A percentile compares a stretch with the other conserved stretches of the same genome.
Conservation (phyloP, 345 rosid genomes). For the Boechera divaricarpa region DNA sequence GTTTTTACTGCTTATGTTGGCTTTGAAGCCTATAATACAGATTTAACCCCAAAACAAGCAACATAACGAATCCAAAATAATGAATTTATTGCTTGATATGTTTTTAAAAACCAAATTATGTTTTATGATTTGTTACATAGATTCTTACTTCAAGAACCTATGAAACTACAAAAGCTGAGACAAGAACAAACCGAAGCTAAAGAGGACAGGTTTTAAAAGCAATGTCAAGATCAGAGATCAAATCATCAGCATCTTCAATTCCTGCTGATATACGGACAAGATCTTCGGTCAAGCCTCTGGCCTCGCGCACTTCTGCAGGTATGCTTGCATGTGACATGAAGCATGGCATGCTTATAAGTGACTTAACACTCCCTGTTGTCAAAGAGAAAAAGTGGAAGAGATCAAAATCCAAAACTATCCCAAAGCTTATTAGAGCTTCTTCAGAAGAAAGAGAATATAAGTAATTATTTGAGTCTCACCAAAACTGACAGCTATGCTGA, state of each 20-base stretch:
- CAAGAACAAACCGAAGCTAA: constrained; percentile 16
- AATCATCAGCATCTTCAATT: constrained; percentile 89
- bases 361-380: constrained; percentile 86
- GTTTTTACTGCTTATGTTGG: not conserved
- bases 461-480: constrained; percentile 56
- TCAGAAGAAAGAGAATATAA: not conserved
- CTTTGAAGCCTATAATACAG: constrained; percentile 4
- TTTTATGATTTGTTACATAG: constrained; percentile 22
- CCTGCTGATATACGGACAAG: constrained; percentile 91
- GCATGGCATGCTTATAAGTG: constrained; percentile 97
- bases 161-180: constrained; percentile 17
- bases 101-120: constrained; percentile 14
- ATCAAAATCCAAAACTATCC: constrained; percentile 14
- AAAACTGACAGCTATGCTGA: constrained; percentile 95
- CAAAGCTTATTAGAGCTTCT: not conserved
- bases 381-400: constrained; percentile 5
- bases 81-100: constrained; percentile 19
- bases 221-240: constrained; percentile 78
- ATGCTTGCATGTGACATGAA: constrained; percentile 98
- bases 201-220: constrained; percentile 73
- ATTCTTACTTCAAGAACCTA: constrained; percentile 28
- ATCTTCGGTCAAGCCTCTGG: constrained; percentile 94
- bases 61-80: constrained; percentile 8
- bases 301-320: constrained; percentile 77
- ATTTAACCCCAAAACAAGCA: not conserved